Evolutionary conservation across 352 stramenopile species (phyloP), one percentile per base, ranked within the genome.

Genomic region (Globisporangium okanoganense): DNA sequence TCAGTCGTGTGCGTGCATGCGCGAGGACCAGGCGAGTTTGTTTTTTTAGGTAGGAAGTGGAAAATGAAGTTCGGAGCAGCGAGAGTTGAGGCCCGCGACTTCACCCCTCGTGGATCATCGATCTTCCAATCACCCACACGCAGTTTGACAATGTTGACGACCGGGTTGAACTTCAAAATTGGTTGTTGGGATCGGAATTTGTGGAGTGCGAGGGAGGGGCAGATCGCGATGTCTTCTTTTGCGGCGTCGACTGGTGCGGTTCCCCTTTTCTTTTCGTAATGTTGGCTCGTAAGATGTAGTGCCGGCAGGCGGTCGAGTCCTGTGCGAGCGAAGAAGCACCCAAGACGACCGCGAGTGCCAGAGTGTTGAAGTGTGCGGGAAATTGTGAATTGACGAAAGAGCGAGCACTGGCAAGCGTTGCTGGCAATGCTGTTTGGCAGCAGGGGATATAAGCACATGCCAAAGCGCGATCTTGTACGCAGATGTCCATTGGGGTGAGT

Each of bases 1-100:
- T 27, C 29, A 59, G n/a, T 59, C 49, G 40, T 9, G 53, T 59
- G 53, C 40, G 53, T 59, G 53, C 40, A 62, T 48, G 56, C 18
- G 49, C 43, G 33, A 49, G 27, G 27, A 38, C n/a, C 18, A 56
- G 49, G 49, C 29, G 29, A 41, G 29, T 56, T 56, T 56, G 49
- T 56, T 55, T 56, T 55, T 43, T 18, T 25, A 45, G 49, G 49
- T 56, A 33, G 49, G 49, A 56, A 56, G 36, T 56, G 49, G 36
- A 56, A 55, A 56, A 43, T 24, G n/a, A 43, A 56, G 49, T 56
- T 25, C 29, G 49, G 29, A 56, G 49, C 49, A 56, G 49, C 29
- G 6, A 56, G 24, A n/a, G 49, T 29, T 41, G 49, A 56, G 49
- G 10, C 5, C 29, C 9, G 49, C 49, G 49, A 29, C 49, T 56